Base-by-base conservation (phyloP, 371 early-diverging fungal genomes). In the Apophysomyces sp. region DNA sequence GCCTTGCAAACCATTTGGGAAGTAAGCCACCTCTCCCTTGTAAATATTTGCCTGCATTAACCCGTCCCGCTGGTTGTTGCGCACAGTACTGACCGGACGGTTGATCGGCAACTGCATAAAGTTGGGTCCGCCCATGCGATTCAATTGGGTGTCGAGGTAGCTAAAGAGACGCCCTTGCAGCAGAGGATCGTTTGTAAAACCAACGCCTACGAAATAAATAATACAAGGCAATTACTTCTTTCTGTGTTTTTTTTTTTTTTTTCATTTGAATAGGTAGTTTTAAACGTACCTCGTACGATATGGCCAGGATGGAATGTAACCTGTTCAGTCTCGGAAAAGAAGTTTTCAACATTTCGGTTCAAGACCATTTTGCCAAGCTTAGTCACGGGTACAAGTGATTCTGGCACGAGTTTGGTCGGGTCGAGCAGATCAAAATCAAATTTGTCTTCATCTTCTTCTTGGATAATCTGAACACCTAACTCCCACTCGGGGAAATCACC, bases 291-390 rank as follows among this genome's bases (percentile, higher is more conserved):
- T 62, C 76, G 79, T 1, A 79, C 80, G 30, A 74, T 39, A 55
- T 76, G 72, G 12, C 69, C 73, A 21, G 63, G 55, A 51, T 66
- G 67, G 71, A 72, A 74, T 21, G 84, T 81, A 7, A 74, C 65
- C 55, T 86, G 86, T 61, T 86, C 86, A 3, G 74, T 74, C 55
- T 86, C 85, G 15, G 84, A 67, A 67, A 82, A 85, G 67, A 67
- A 85, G 59, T 86, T 80, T 6, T 81, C 81, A 3, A 76, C 74
- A 53, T 78, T 82, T 52, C 81, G 76, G 60, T 86, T 77, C 57
- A 84, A 66, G 15, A 71, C 71, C 61, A 86, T 72, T 15, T 70
- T 71, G 16, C 86, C 86, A 15, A 86, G 53, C 30, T 58, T 58
- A 0, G 62, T 63, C 16, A 86, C 65, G 1, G 86, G 83, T 0